Conservation (phyloP, 2,329 filamentous ascomycete species). For the Claviceps monticola region DNA sequence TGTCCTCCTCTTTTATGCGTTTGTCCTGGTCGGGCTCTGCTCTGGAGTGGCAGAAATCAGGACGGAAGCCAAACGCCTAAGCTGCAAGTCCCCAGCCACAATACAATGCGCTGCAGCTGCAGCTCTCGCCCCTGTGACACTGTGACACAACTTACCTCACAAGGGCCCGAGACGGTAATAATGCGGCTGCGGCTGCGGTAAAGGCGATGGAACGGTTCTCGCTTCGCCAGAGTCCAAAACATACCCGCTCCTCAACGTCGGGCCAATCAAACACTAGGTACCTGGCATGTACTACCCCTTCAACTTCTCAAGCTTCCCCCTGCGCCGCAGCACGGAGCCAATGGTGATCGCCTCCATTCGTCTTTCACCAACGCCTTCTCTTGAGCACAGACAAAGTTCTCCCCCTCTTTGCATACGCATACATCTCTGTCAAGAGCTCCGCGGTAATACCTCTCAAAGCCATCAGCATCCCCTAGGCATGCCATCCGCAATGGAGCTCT, state of each 20-base stretch:
- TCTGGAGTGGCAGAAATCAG: background rate
- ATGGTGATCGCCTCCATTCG: background rate
- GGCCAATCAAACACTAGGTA: no score
- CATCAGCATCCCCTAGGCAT: background rate
- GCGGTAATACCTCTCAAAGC: background rate
- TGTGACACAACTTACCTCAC: no score
- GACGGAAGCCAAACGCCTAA: background rate
- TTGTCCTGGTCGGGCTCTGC: background rate
- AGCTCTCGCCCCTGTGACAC: no score
- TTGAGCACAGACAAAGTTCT: background rate
- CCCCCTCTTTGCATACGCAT: background rate
- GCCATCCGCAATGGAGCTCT: conserved; percentile 62
- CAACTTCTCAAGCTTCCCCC: background rate
- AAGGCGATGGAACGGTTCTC: no score
- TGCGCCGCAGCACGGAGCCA: conserved; percentile 4
- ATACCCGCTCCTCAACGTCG: no score
- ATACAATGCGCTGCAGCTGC: no score
- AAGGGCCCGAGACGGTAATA: no score
- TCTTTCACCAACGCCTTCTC: background rate
- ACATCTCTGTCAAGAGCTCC: background rate
- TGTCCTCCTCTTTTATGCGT: no score
- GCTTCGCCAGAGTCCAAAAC: no score
- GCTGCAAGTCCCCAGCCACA: no score
- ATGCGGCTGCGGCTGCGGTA: no score
- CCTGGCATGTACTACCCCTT: background rate